These are phyloP conservation scores for Chrysanthemum seticuspe DNA, from an alignment of 129 eudicot species.

Conservation along the genomic window DNA sequence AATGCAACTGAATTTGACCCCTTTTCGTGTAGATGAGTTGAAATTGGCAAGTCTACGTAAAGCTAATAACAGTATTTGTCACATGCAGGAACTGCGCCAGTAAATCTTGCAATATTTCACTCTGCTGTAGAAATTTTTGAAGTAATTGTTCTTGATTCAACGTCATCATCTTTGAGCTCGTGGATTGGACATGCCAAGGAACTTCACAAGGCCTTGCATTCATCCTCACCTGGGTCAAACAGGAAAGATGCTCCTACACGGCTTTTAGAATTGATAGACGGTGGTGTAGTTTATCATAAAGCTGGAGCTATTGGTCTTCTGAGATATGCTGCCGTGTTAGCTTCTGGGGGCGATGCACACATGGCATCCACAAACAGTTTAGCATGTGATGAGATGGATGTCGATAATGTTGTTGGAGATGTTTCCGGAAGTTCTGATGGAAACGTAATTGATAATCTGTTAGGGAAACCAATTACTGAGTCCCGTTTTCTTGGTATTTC, in stretches of 20 bases:
- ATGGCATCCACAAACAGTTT: conserved; percentile 74
- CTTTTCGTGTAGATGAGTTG: background rate
- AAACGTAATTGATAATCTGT: conserved; percentile 72
- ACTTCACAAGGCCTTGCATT: conserved; percentile 77
- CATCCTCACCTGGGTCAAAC: conserved; percentile 97
- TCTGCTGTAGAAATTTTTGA: conserved; percentile 92
- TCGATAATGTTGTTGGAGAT: conserved; percentile 81
- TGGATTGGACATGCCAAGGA: conserved; percentile 94
- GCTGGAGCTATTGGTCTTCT: conserved; percentile 84
- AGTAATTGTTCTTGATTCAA: conserved; percentile 76
- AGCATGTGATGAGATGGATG: conserved; percentile 85
- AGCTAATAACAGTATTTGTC: background rate
- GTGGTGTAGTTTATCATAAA: conserved; percentile 87
- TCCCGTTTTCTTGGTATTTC: conserved; percentile 74
- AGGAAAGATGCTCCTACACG: conserved; percentile 94
- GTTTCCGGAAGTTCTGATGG: conserved; percentile 73
- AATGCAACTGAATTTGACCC: background rate
- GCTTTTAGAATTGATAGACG: conserved; percentile 91
- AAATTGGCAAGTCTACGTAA: too few relatives aligned
- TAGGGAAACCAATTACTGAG: conserved; percentile 92
- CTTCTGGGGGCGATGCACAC: conserved; percentile 97
- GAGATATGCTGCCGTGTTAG: conserved; percentile 86
- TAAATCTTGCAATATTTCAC: conserved; percentile 92
- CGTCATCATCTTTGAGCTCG: conserved; percentile 74
- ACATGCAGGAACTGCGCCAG: conserved; percentile 61